Evolutionary conservation across 2,329 filamentous ascomycete genomes (phyloP), one percentile per base, ranked within the genome.

Genomic region (Cryoendolithus antarcticus): DNA sequence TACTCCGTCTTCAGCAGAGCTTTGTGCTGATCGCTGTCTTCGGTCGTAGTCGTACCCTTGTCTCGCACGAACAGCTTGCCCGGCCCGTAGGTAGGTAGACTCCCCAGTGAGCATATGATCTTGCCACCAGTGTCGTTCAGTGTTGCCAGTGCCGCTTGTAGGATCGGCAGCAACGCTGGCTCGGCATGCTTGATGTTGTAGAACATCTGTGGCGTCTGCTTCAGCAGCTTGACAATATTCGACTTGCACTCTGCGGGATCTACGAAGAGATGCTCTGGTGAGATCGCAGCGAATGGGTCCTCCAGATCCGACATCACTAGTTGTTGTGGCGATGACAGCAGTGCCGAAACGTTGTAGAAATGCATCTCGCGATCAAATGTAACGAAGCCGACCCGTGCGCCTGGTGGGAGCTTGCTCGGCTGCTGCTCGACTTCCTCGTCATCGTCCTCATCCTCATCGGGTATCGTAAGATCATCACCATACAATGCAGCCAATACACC

Each of bases 251-350:
- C 85, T 51, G 86, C 80, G 2, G 91, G 86, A 59, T 98, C 89
- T 10, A 96, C 89, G 59, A 96, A 96, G 8, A 98, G 70, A 10
- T 89, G 88, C 42, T 93, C 83, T 2, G 45, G 37, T 47, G 83
- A 86, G 11, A 98, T 69, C 2, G 91, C 88, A 10, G 96, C 78
- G 58, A 98, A 98, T 0, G 91, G 91, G 49, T 98, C 91, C 53
- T 96, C 88, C 35, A 98, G 74, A 57, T 98, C 91, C 3, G 91
- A 84, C 85, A 98, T 94, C 37, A 98, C 88, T 69, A 98, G 77
- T 86, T 98, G 95, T 57, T 98, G 91, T 7, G 91, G 86, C 62
- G 86, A 79, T 40, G 91, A 81, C 32, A 95, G 68, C 31, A 72
- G 72, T 30, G 86, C 63, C 54, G 80, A 86, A 52, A 94, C 77